Evolutionary conservation across 805 yeast genomes (phyloP), one percentile per base, ranked within the genome.

Genomic region (Saturnispora bothae): DNA sequence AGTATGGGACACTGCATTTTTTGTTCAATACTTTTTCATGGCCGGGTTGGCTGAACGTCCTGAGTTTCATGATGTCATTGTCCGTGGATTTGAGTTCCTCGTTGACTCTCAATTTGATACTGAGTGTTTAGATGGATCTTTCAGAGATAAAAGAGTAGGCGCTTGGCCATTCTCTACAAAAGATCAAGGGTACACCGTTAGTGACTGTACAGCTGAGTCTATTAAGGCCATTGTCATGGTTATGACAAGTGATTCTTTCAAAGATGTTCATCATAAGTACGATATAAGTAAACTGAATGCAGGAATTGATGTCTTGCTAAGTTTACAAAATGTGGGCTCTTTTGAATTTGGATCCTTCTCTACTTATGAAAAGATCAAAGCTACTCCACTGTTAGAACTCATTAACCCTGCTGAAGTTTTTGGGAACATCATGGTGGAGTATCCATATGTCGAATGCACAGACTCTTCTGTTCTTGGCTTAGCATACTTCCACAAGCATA

Each of bases 341-440:
- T 82, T 77, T 54, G 89, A 88, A 48, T 80, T 69, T 57, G 97
- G 98, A 1, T 83, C 97, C 1, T 92, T 86, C 60, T 81, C 96
- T 1, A 74, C 96, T 0, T 92, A 92, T 58, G 99, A 92, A 54
- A 68, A 65, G 38, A 89, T 84, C 44, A 78, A 86, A 48, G 86
- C 95, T 0, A 74, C 95, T 0, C 75, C 85, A 12, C 43, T 75
- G 28, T 52, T 92, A 42, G 99, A 92, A 54, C 51, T 60, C 37
- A 62, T 92, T 41, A 89, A 89, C 48, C 97, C 98, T 0, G 99
- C 98, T 1, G 98, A 92, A 56, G 98, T 92, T 0, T 92, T 92
- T 61, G 95, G 95, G 41, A 88, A 92, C 49, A 92, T 92, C 42
- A 92, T 92, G 99, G 94, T 92, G 19, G 99, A 92, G 59, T 92